Percentiles rank a stretch among this genome's conserved stretches.
Evolutionary conservation across 108 stramenopile genomes (phyloP).

Genomic region (Cylindrotheca closterium): DNA sequence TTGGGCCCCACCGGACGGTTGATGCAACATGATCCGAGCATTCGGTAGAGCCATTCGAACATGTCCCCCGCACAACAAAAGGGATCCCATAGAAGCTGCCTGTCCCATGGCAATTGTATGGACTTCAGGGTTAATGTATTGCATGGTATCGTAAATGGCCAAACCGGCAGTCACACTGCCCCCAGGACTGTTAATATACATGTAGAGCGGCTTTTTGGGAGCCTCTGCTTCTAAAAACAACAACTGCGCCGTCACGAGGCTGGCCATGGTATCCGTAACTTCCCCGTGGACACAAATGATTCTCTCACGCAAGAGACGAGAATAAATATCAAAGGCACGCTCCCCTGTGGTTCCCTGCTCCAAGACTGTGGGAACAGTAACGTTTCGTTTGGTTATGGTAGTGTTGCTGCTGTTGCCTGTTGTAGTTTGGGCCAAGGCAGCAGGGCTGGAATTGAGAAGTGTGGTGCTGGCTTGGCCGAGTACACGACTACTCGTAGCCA

Average conservation of each 20-base stretch:
- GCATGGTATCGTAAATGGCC: constrained; percentile 98
- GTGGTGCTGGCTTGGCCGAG: too few relatives aligned
- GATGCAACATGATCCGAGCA: constrained; percentile 94
- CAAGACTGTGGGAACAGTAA: constrained; percentile 47
- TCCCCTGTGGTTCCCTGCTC: constrained; percentile 72
- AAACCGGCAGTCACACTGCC: constrained; percentile 92
- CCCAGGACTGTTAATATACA: constrained; percentile 95
- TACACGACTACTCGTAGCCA: too few relatives aligned
- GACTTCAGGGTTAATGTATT: constrained; percentile 89
- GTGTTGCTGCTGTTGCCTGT: too few relatives aligned
- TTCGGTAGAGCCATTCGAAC: constrained; percentile 83
- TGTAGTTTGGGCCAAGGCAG: too few relatives aligned
- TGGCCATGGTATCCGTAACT: constrained; percentile 90
- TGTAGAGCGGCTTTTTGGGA: constrained; percentile 83
- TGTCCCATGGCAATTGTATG: constrained; percentile 98
- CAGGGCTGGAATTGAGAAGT: too few relatives aligned
- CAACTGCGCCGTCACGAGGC: constrained; percentile 91
- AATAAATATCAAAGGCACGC: constrained; percentile 94
- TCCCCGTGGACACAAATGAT: constrained; percentile 94
- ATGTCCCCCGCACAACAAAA: constrained; percentile 87
- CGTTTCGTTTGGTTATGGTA: not conserved
- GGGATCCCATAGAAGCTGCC: constrained; percentile 93
- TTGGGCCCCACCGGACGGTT: constrained; percentile 92
- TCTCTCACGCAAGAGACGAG: constrained; percentile 93
- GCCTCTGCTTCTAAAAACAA: constrained; percentile 92